Evolutionary conservation across 495 filamentous ascomycete genomes (phyloP), one percentile per base, ranked within the genome.

Genomic region (Pyrenula aspistea): DNA sequence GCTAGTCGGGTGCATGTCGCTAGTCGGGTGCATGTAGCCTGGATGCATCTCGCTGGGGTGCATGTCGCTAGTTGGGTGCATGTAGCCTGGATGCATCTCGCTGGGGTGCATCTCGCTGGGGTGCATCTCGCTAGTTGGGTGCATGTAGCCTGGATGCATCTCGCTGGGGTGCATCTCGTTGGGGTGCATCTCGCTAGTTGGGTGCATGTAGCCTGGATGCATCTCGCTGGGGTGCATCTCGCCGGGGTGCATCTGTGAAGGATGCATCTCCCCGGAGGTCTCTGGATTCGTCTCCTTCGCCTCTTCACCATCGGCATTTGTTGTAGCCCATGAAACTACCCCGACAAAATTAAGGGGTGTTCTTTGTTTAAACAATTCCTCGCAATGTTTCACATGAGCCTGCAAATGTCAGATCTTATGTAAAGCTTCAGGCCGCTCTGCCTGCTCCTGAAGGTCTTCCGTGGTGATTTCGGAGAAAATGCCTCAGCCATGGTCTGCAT

Each of bases 21-120:
- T n/a, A n/a, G n/a, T n/a, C 15, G 55, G 31, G 10, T 51, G 55
- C 55, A 51, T 36, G 50, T 56, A 19, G n/a, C n/a, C n/a, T n/a
- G n/a, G n/a, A n/a, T n/a, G n/a, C n/a, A n/a, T n/a, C n/a, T n/a
- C n/a, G n/a, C n/a, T n/a, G n/a, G n/a, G n/a, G n/a, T n/a, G n/a
- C n/a, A n/a, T n/a, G n/a, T n/a, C n/a, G n/a, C n/a, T n/a, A n/a
- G n/a, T n/a, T n/a, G n/a, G n/a, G n/a, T n/a, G n/a, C n/a, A n/a
- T n/a, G n/a, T n/a, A n/a, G n/a, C n/a, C n/a, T n/a, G 31, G 31
- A 42, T 42, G 31, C 31, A 42, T 42, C 15, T 42, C 8, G 15
- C 31, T 42, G 4, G 31, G 31, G 15, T 42, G 31, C 31, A 42
- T 42, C 15, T 42, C 31, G 31, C 31, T 42, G 15, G 31, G 31